A percentile compares a stretch with the other conserved stretches of the same genome.
Evolutionary conservation across 1,284 basidiomycete genomes (phyloP).

Genomic region (Fomes fomentarius): DNA sequence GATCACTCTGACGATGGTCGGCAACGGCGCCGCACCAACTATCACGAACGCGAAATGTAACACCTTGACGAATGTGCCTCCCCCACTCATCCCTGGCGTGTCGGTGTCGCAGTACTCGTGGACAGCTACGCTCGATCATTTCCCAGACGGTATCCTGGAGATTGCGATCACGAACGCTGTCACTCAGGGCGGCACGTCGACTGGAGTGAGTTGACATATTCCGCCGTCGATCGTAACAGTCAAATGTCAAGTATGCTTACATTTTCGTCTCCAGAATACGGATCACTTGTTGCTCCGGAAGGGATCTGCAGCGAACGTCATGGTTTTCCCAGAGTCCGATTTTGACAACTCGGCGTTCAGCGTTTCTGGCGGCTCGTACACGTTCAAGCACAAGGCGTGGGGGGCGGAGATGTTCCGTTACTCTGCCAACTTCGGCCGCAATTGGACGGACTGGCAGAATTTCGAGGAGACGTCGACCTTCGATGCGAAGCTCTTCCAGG

Average conservation of each 20-base stretch:
- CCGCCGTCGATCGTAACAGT: background rate
- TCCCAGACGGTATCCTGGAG: slow-evolving; percentile 81
- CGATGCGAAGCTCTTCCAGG: slow-evolving; percentile 56
- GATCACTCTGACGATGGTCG: slow-evolving; percentile 68
- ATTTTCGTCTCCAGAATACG: slow-evolving; percentile 42
- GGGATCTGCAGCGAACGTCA: slow-evolving; percentile 71
- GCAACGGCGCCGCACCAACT: slow-evolving; percentile 58
- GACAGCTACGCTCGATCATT: slow-evolving; percentile 70
- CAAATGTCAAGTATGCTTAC: background rate
- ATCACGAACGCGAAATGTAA: slow-evolving; percentile 55
- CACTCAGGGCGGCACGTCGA: slow-evolving; percentile 47
- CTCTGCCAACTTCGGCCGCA: slow-evolving; percentile 84
- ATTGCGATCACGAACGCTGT: slow-evolving; percentile 68
- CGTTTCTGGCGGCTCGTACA: slow-evolving; percentile 63
- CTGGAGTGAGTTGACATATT: slow-evolving; percentile 47
- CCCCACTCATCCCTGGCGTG: slow-evolving; percentile 53
- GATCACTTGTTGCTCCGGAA: slow-evolving; percentile 85
- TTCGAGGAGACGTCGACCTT: slow-evolving; percentile 79
- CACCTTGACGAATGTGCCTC: slow-evolving; percentile 46
- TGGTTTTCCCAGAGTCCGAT: slow-evolving; percentile 82
- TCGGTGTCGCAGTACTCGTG: slow-evolving; percentile 69
- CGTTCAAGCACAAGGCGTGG: slow-evolving; percentile 77
- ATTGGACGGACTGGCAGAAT: slow-evolving; percentile 77
- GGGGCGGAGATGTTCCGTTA: slow-evolving; percentile 91
- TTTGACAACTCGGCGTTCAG: slow-evolving; percentile 72